These are phyloP conservation scores for Trametes pubescens DNA, from an alignment of 1,284 basidiomycete species.

Conservation along the genomic window DNA sequence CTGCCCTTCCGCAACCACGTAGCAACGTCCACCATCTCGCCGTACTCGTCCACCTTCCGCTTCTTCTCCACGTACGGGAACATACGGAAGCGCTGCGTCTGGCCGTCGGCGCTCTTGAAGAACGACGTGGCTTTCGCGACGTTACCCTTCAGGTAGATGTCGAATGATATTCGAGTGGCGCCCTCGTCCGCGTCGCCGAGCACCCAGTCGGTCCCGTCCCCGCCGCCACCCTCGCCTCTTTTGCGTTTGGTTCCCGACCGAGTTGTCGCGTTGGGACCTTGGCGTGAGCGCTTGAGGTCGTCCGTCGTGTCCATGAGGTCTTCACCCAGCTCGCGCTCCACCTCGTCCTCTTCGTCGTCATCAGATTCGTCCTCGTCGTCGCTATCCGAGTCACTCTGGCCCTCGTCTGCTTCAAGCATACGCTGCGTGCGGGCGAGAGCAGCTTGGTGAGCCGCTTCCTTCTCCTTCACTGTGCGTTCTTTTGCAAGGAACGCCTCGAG, in stretches of 20 bases:
- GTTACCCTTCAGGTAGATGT: constrained; percentile 97
- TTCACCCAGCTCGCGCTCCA: constrained; percentile 65
- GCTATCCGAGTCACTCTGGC: constrained; percentile 58
- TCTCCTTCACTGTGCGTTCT: constrained; percentile 85
- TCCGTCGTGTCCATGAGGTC: constrained; percentile 55
- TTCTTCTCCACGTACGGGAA: constrained; percentile 97
- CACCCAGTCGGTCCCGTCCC: constrained; percentile 70
- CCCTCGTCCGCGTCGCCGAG: constrained; percentile 68
- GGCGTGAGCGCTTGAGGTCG: constrained; percentile 31
- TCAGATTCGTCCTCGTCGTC: constrained; percentile 36
- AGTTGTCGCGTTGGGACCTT: constrained; percentile 17
- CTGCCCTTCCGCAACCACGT: constrained; percentile 93
- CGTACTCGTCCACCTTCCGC: constrained; percentile 92
- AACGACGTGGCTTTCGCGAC: constrained; percentile 84
- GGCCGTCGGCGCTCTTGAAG: constrained; percentile 78
- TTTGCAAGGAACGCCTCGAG: constrained; percentile 84
- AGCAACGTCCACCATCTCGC: constrained; percentile 93
- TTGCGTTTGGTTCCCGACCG: constrained; percentile 46
- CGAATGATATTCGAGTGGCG: constrained; percentile 83
- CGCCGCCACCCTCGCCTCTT: constrained; percentile 49
- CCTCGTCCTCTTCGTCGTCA: constrained; percentile 76
- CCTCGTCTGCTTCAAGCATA: constrained; percentile 91
- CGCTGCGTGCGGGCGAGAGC: constrained; percentile 84
- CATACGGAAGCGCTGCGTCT: constrained; percentile 89
- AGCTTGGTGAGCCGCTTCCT: constrained; percentile 88